Evolutionary conservation across 352 stramenopile species (phyloP), one percentile per base, ranked within the genome.

Genomic region (Pythium sukuiense): DNA sequence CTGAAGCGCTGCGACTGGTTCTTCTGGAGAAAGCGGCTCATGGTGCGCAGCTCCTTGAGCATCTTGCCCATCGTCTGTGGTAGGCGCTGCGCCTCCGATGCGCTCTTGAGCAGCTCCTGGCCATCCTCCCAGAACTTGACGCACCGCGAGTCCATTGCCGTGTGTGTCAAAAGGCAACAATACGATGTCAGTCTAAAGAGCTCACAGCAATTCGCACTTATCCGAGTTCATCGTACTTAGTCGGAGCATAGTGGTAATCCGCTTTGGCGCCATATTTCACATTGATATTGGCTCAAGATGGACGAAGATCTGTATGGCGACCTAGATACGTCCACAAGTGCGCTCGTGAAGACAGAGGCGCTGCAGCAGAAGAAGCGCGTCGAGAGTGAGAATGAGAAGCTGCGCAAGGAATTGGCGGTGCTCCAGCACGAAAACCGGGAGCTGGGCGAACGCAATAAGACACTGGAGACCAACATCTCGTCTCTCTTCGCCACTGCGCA

Each of bases 1-100:
- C 81, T 87, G 67, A 93, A 92, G 57, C 87, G 81, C 59, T 81
- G 67, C 70, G 76, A 76, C 73, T 93, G 87, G 70, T 95, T 95
- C 37, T 82, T 85, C 60, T 89, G 81, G 59, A 93, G 52, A 41
- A 95, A 90, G 50, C 85, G 82, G 46, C 80, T 85, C 69, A 93
- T 87, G 20, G 79, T 90, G 52, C 73, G 73, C 63, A 92, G 49
- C 65, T 93, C 87, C 67, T 93, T 92, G 41, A 80, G 61, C 45
- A 90, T 82, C 52, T 89, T 93, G 56, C 67, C 66, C 29, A 70
- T 71, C 14, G 65, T 75, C 33, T 79, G 59, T 32, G 72, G 55
- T 18, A 73, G 62, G 18, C 69, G 79, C 37, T 60, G 29, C 3
- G 68, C 46, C 41, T 76, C 65, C 41, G 60, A 63, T 60, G 66